Conservation (phyloP, 2,329 filamentous ascomycete species). For the Alternaria brassicae region DNA sequence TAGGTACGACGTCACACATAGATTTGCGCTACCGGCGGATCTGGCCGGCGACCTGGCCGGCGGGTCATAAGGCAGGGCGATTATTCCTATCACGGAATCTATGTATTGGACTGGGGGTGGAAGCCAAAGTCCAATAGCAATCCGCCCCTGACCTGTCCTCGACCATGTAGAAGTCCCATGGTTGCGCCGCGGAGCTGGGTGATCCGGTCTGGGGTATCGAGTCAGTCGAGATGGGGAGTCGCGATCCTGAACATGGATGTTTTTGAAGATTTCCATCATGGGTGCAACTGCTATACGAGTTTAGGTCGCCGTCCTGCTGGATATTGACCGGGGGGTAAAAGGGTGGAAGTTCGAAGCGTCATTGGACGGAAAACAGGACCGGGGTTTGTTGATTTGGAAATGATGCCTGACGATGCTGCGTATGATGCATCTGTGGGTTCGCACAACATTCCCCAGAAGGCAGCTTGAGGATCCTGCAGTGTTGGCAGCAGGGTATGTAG, state of each 20-base stretch:
- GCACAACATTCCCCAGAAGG: constrained; percentile 6
- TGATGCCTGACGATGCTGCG: constrained; percentile 9
- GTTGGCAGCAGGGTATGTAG: background rate
- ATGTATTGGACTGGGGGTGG: background rate
- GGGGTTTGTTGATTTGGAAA: constrained; percentile 9
- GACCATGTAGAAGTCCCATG: constrained; percentile 9
- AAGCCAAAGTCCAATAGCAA: background rate
- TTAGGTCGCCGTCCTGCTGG: constrained; percentile 1
- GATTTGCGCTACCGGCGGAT: constrained; percentile 11
- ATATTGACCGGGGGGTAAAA: background rate
- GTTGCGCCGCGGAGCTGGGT: constrained; percentile 12
- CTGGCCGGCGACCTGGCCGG: constrained; percentile 7
- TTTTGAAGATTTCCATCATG: background rate
- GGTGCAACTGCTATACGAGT: background rate
- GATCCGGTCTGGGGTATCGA: constrained; percentile 13
- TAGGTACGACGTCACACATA: constrained; percentile 9
- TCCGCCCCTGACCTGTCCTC: constrained; percentile 1
- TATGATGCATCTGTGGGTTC: constrained; percentile 2
- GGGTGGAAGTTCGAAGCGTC: background rate
- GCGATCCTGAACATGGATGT: background rate
- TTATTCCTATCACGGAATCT: constrained; percentile 4
- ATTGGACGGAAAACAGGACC: background rate
- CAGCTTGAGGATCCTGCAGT: constrained; percentile 1
- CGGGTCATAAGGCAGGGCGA: constrained; percentile 3
- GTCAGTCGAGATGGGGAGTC: constrained; percentile 7